A percentile compares a stretch with the other conserved stretches of the same genome.
These are phyloP conservation scores for Microascus cirrosus DNA, from an alignment of 2,329 filamentous ascomycete species.

Conservation along the genomic window DNA sequence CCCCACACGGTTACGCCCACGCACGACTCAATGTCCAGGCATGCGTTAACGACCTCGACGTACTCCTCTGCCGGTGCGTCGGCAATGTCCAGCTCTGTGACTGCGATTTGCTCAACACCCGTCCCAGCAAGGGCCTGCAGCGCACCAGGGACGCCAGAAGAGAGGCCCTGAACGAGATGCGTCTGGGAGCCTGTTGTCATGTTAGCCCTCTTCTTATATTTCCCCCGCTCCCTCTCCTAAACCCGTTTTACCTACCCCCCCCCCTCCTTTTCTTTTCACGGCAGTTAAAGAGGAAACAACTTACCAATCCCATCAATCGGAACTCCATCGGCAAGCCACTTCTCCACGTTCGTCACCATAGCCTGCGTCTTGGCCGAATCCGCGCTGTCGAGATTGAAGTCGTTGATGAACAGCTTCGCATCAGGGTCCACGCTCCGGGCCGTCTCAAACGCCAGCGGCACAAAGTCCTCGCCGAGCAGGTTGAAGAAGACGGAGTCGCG, in stretches of 20 bases:
- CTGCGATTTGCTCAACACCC: conserved; percentile 43
- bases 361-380: conserved; percentile 44
- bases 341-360: conserved; percentile 48
- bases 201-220: not conserved
- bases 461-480: conserved; percentile 59
- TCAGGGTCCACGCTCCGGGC: conserved; percentile 56
- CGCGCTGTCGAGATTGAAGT: conserved; percentile 56
- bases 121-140: conserved; percentile 39
- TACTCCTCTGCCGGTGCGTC: conserved; percentile 45
- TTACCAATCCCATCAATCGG: conserved; percentile 52
- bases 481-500: conserved; percentile 53
- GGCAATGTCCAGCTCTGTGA: conserved; percentile 60
- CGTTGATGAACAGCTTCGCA: conserved; percentile 67
- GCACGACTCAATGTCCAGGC: conserved; percentile 45
- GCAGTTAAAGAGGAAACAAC: not conserved
- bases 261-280: no score
- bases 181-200: conserved; percentile 32
- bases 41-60: conserved; percentile 43
- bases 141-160: conserved; percentile 32
- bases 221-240: no score
- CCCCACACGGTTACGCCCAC: conserved; percentile 57
- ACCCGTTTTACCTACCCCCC: not conserved
- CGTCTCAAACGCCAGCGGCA: conserved; percentile 58
- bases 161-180: conserved; percentile 27
- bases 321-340: conserved; percentile 50